These are phyloP conservation scores for Trichothecium roseum DNA, from an alignment of 2,329 filamentous ascomycete species.

Conservation along the genomic window DNA sequence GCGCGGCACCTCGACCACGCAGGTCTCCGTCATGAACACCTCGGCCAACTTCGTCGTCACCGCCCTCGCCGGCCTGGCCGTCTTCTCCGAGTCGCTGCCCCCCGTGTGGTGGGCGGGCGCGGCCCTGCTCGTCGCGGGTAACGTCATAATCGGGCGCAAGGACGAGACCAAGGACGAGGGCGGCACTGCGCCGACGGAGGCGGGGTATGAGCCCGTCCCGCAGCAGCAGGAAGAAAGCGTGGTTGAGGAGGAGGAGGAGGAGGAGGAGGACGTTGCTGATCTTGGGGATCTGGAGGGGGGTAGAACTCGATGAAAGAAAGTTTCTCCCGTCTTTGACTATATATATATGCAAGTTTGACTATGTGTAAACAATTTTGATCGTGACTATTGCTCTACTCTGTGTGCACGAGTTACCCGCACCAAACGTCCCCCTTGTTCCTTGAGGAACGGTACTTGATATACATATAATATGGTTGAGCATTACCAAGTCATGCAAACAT, in stretches of 20 bases:
- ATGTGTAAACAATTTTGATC: too few species aligned
- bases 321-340: neutral
- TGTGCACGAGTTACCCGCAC: too few species aligned
- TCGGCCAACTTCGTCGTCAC: conserved; percentile 74
- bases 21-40: conserved; percentile 74
- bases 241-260: conserved; percentile 8
- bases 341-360: too few species aligned
- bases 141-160: conserved; percentile 66
- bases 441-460: too few species aligned
- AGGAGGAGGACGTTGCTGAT: conserved; percentile 24
- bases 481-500: too few species aligned
- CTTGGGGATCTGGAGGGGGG: conserved; percentile 16
- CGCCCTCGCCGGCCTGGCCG: conserved; percentile 56
- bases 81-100: conserved; percentile 64
- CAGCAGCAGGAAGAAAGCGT: conserved; percentile 10
- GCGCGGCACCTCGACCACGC: conserved; percentile 62
- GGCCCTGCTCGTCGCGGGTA: conserved; percentile 60
- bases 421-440: too few species aligned
- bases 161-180: conserved; percentile 35
- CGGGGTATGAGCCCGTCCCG: conserved; percentile 19
- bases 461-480: too few species aligned
- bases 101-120: conserved; percentile 71
- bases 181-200: conserved; percentile 12
- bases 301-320: too few species aligned
- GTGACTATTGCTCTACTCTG: too few species aligned